A percentile compares a stretch with the other conserved stretches of the same genome.
Evolutionary conservation across 495 filamentous ascomycete genomes (phyloP).

Genomic region (Mycothermus thermophilus): DNA sequence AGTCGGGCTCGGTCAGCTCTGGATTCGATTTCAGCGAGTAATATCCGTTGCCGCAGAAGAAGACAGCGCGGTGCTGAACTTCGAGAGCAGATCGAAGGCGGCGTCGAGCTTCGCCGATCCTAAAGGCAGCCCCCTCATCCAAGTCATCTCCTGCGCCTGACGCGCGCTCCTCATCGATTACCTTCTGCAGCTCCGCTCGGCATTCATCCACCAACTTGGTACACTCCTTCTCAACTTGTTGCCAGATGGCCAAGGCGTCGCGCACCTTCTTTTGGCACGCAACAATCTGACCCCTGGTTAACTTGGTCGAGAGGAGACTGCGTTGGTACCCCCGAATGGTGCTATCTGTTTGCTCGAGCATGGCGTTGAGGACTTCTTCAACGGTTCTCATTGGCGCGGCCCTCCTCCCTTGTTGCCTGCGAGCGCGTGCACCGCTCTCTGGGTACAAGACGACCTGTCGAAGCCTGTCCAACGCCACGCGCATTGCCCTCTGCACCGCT

Average conservation of each 20-base stretch:
- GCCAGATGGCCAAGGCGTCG: slow-evolving; percentile 56
- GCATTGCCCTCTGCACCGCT: slow-evolving; percentile 47
- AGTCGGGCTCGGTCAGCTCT: slow-evolving; percentile 45
- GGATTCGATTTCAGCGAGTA: slow-evolving; percentile 67
- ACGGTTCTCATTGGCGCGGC: slow-evolving; percentile 63
- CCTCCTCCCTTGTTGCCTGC: slow-evolving; percentile 48
- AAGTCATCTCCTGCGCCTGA: slow-evolving; percentile 12
- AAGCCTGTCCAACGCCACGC: slow-evolving; percentile 36
- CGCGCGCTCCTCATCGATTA: slow-evolving; percentile 31
- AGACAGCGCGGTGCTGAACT: slow-evolving; percentile 65
- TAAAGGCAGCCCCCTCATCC: slow-evolving; percentile 18
- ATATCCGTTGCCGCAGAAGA: slow-evolving; percentile 72
- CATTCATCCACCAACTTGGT: slow-evolving; percentile 47
- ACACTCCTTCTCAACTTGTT: slow-evolving; percentile 41
- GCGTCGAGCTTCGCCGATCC: slow-evolving; percentile 45
- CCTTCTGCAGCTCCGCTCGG: slow-evolving; percentile 42
- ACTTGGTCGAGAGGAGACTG: slow-evolving; percentile 40
- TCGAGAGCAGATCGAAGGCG: slow-evolving; percentile 60
- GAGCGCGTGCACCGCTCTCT: slow-evolving; percentile 53
- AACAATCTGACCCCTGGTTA: slow-evolving; percentile 59
- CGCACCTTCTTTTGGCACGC: slow-evolving; percentile 41
- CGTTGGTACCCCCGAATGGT: slow-evolving; percentile 53
- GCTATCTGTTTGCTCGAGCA: slow-evolving; percentile 71
- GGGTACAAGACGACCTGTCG: slow-evolving; percentile 83
- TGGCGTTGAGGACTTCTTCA: slow-evolving; percentile 67